Base-by-base conservation (phyloP, 257 asterid genomes). In the Dorcoceras hygrometricum region DNA sequence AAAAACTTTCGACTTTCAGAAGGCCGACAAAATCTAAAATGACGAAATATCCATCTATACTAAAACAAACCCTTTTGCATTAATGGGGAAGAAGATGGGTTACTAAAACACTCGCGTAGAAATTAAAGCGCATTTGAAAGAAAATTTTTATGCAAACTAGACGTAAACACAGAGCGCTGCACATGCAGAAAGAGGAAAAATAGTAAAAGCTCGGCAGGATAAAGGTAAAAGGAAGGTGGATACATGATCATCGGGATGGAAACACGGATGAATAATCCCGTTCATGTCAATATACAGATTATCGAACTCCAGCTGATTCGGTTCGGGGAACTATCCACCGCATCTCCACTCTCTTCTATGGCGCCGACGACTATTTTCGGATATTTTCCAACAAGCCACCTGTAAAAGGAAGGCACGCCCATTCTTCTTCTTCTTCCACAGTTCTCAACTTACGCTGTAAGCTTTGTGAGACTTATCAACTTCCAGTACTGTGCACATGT, bases 331-430 rank as follows among this genome's bases (percentile, higher is more conserved):
- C 67, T 57, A 18, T 71, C 77, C 0, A 65, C 4, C 0, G 28
- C 16, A 34, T 4, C 36, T 23, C 77, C 8, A 46, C 65, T 39
- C 51, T 66, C 79, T 57, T 64, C 75, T 0, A 32, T n/a, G 9
- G 80, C 68, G 25, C 71, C 71, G 1, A 66, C 54, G 0, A 78
- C 78, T 16, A 72, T 73, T 43, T 76, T 76, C 0, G 89, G 80
- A 46, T 80, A 83, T 18, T 78, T 83, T 11, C 69, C 46, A 0
- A 72, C 82, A 39, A 83, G 55, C 89, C 89, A 83, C 11, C 84
- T 34, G 71, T 78, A 83, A 65, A 83, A 81, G 5, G 86, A 77
- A 4, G 82, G 84, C 10, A 80, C 81, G 0, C 86, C 89, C 89
- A 83, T 83, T 4, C 46, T 62, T 65, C 31, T 24, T 6, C 20